Conservation (phyloP, 2,329 filamentous ascomycete genomes). For the Colletotrichum karsti region DNA sequence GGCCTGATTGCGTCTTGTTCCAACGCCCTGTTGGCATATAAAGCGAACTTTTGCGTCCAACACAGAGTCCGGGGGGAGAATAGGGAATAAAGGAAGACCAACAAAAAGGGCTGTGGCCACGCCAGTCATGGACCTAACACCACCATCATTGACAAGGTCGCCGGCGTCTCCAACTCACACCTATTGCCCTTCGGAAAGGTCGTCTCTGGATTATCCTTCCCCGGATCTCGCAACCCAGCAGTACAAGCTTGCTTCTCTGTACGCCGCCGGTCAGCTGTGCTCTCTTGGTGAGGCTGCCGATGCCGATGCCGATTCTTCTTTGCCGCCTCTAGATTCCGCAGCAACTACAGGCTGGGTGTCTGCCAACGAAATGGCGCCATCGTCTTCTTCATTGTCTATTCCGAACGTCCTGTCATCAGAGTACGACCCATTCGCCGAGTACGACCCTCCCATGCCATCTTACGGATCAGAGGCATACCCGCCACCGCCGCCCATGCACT, state of each 20-base stretch:
- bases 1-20: constrained; percentile 10
- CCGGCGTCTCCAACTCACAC: constrained; percentile 53
- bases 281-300: constrained; percentile 47
- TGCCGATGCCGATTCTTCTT: constrained; percentile 45
- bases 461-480: constrained; percentile 59
- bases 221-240: constrained; percentile 52
- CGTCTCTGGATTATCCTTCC: constrained; percentile 55
- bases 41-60: constrained; percentile 19
- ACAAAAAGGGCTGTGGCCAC: constrained; percentile 15
- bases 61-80: constrained; percentile 1
- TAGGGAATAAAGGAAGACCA: constrained; percentile 1
- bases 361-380: constrained; percentile 47
- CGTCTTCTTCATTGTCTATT: constrained; percentile 49
- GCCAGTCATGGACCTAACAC: constrained; percentile 57
- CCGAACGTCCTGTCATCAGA: constrained; percentile 57
- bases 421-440: constrained; percentile 60
- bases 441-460: constrained; percentile 49
- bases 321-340: constrained; percentile 49
- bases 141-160: constrained; percentile 55
- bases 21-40: constrained; percentile 27
- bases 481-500: constrained; percentile 44
- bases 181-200: constrained; percentile 51
- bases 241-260: constrained; percentile 52
- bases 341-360: constrained; percentile 54
- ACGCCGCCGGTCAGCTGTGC: constrained; percentile 47